phyloP scores from a whole-genome alignment of 352 stramenopile genomes.

The Phytophthora pini region DNA sequence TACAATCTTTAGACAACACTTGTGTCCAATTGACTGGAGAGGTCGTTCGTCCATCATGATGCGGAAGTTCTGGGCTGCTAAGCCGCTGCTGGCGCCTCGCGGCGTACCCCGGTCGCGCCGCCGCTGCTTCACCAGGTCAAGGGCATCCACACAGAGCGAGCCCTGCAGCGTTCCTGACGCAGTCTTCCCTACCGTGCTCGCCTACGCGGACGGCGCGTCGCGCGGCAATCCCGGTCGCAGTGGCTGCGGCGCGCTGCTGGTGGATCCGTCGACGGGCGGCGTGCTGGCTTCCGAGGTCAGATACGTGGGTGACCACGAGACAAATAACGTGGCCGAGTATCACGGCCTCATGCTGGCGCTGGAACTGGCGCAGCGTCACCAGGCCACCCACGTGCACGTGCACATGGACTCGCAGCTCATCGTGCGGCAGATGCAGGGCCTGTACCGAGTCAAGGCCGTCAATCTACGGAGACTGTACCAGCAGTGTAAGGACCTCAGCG shows the following conservation, averaged over 20 bases:
- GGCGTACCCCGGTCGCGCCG: slow-evolving; percentile 1
- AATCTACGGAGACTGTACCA: slow-evolving; percentile 56
- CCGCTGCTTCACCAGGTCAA: slow-evolving; percentile 13
- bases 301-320: slow-evolving; percentile 68
- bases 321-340: slow-evolving; percentile 83
- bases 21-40: too few relatives aligned
- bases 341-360: slow-evolving; percentile 67
- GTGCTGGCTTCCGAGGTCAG: slow-evolving; percentile 50
- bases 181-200: slow-evolving; percentile 29
- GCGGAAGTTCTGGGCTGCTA: slow-evolving; percentile 4
- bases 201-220: slow-evolving; percentile 72
- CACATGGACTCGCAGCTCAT: slow-evolving; percentile 86
- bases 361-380: slow-evolving; percentile 51
- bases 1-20: too few relatives aligned
- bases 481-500: slow-evolving; percentile 47
- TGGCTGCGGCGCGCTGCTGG: slow-evolving; percentile 67
- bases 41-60: not conserved
- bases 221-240: slow-evolving; percentile 73
- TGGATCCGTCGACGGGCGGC: slow-evolving; percentile 42
- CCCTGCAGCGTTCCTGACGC: not conserved
- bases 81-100: slow-evolving; percentile 1
- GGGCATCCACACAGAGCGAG: slow-evolving; percentile 2
- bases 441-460: slow-evolving; percentile 74
- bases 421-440: slow-evolving; percentile 75
- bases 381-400: slow-evolving; percentile 47